phyloP scores from a whole-genome alignment of 2,329 filamentous ascomycete species.

The Lachnellula hyalina region DNA sequence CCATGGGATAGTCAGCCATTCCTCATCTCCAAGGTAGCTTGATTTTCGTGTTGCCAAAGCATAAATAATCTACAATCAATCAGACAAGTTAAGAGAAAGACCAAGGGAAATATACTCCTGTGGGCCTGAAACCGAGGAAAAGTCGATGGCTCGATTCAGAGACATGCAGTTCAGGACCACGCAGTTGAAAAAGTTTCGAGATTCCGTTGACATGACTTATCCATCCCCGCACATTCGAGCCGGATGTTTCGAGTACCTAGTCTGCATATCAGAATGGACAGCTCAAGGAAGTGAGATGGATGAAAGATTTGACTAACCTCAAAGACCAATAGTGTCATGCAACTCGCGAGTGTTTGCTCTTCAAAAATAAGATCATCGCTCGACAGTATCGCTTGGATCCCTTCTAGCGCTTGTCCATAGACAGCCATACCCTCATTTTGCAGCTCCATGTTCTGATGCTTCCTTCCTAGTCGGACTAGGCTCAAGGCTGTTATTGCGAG shows the following conservation, averaged over 20 bases:
- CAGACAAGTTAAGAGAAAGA: slow-evolving; percentile 5
- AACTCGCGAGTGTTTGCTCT: slow-evolving; percentile 10
- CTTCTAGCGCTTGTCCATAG: slow-evolving; percentile 10
- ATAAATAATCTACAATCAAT: slow-evolving; percentile 12
- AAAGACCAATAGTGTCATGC: slow-evolving; percentile 12
- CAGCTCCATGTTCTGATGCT: slow-evolving; percentile 6
- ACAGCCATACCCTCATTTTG: slow-evolving; percentile 9
- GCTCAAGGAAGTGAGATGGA: background rate
- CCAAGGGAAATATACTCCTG: slow-evolving; percentile 10
- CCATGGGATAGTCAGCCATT: slow-evolving; percentile 14
- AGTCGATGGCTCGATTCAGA: slow-evolving; percentile 10
- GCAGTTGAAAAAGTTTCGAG: slow-evolving; percentile 8
- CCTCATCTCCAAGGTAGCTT: slow-evolving; percentile 9
- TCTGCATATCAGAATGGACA: slow-evolving; percentile 9
- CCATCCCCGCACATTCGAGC: slow-evolving; percentile 7
- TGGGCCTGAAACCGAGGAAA: slow-evolving; percentile 9
- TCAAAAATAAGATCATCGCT: slow-evolving; percentile 6
- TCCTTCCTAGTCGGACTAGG: slow-evolving; percentile 9
- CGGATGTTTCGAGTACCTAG: slow-evolving; percentile 9
- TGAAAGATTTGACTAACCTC: slow-evolving; percentile 7
- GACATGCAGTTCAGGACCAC: slow-evolving; percentile 8
- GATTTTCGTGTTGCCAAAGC: slow-evolving; percentile 8
- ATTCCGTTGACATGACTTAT: slow-evolving; percentile 9
- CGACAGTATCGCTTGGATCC: slow-evolving; percentile 6
- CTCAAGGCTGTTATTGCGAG: slow-evolving; percentile 10